Evolutionary conservation across 1,139 yeast genomes (phyloP).

Genomic region (Geotrichum macrosporum): DNA sequence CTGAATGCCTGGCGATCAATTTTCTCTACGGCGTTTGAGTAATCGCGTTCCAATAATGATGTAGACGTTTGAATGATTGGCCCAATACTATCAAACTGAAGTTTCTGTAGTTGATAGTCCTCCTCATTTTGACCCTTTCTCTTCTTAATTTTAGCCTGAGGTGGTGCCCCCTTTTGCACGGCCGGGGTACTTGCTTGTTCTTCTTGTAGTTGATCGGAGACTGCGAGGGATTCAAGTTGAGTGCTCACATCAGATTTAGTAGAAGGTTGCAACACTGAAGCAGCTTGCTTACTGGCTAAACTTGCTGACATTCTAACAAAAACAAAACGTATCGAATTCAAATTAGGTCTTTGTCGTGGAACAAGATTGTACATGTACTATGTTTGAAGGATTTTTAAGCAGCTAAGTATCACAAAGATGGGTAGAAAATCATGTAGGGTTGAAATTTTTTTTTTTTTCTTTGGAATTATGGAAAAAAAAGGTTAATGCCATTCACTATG

Average conservation of each 20-base stretch:
- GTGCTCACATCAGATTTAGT: background rate
- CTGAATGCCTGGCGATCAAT: slow-evolving; percentile 33
- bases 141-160: slow-evolving; percentile 19
- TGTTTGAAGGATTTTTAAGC: too few species aligned
- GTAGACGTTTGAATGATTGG: slow-evolving; percentile 32
- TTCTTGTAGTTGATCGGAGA: background rate
- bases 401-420: too few species aligned
- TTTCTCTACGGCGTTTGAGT: slow-evolving; percentile 24
- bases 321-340: too few species aligned
- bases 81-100: slow-evolving; percentile 30
- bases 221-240: slow-evolving; percentile 1
- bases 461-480: too few species aligned
- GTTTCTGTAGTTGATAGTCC: slow-evolving; percentile 32
- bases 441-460: too few species aligned
- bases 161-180: background rate
- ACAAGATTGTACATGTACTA: too few species aligned
- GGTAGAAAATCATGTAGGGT: too few species aligned
- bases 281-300: background rate
- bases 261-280: background rate
- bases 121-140: slow-evolving; percentile 37
- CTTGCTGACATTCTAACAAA: too few species aligned
- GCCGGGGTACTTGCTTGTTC: background rate
- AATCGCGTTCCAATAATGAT: slow-evolving; percentile 27
- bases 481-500: too few species aligned
- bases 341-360: too few species aligned